Evolutionary conservation across 2,329 filamentous ascomycete species (phyloP).

Genomic region (Aspergillus thermomutatus): DNA sequence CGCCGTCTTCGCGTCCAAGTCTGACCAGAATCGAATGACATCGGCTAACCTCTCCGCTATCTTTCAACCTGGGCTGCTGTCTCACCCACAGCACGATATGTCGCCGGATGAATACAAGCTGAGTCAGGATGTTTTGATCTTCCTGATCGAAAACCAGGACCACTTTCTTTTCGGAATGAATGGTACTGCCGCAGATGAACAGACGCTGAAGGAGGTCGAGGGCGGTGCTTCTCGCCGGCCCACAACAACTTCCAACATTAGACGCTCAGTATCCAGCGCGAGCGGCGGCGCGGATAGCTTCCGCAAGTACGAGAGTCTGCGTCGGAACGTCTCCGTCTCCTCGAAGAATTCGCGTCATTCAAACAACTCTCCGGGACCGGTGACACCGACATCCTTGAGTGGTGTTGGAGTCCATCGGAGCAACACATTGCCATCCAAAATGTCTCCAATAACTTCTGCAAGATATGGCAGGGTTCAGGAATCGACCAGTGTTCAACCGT

Average conservation of each 20-base stretch:
- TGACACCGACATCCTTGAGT: conserved; percentile 54
- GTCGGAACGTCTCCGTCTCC: conserved; percentile 87
- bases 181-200: conserved; percentile 94
- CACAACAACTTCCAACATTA: conserved; percentile 53
- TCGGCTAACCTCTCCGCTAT: conserved; percentile 93
- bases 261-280: conserved; percentile 78
- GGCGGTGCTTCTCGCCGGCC: conserved; percentile 56
- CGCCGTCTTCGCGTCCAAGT: conserved; percentile 94
- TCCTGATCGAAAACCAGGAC: conserved; percentile 97
- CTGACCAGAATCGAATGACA: conserved; percentile 95
- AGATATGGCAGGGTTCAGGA: conserved; percentile 62
- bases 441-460: conserved; percentile 68
- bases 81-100: conserved; percentile 93
- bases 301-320: conserved; percentile 69
- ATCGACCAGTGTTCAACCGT: conserved; percentile 47
- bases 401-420: conserved; percentile 65
- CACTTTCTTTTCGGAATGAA: conserved; percentile 98
- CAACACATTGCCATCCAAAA: conserved; percentile 91
- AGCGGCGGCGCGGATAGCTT: conserved; percentile 87
- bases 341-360: conserved; percentile 81
- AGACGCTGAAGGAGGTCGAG: conserved; percentile 64
- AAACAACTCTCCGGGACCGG: conserved; percentile 66
- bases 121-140: conserved; percentile 95
- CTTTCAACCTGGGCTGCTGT: conserved; percentile 94
- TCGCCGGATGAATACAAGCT: conserved; percentile 88